Evolutionary conservation across 768 basidiomycete genomes (phyloP), one percentile per base, ranked within the genome.

Genomic region (Tricholoma sp.): DNA sequence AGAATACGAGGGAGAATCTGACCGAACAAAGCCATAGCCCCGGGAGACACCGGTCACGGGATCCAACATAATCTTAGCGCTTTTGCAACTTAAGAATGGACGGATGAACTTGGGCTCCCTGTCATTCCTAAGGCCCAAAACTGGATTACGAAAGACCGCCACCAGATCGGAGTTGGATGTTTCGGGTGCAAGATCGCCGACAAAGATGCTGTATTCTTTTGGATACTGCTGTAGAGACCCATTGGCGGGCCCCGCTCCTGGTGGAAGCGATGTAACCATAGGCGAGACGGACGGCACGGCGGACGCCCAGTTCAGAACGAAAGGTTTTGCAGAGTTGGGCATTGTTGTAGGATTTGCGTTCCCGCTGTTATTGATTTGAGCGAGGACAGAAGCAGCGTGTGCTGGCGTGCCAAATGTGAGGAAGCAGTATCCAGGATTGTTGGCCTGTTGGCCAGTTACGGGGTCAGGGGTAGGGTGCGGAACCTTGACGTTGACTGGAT

Each of bases 141-240:
- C 88, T 0, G 92, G 92, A 70, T 94, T 92, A 66, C 91, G 86
- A 73, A 94, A 92, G 63, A 94, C 88, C 22, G 89, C 90, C 51
- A 96, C 91, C n/a, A 96, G 76, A 69, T 97, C 94, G n/a, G 89
- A 89, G 72, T 96, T 94, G 63, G 91, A 92, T 5, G 91, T 91
- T 72, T 94, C 93, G 9, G 93, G 89, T 2, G 92, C 92, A 45
- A 97, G 80, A 71, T 97, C 94, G 45, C 94, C 94, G 2, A 96
- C 94, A 65, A 97, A 97, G 55, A 97, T 92, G 71, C 90, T 92
- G 68, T 89, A 95, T 72, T 96, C 94, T 70, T 87, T 91, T 34
- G 84, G 83, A 61, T 82, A 88, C 67, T 84, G 86, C 55, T 82
- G 81, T 55, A 76, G 75, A 7, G 72, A 52, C 37, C 73, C 66